Evolutionary conservation across 148 eudicot genomes (phyloP), one percentile per base, ranked within the genome.

Genomic region (Nepenthes gracilis): DNA sequence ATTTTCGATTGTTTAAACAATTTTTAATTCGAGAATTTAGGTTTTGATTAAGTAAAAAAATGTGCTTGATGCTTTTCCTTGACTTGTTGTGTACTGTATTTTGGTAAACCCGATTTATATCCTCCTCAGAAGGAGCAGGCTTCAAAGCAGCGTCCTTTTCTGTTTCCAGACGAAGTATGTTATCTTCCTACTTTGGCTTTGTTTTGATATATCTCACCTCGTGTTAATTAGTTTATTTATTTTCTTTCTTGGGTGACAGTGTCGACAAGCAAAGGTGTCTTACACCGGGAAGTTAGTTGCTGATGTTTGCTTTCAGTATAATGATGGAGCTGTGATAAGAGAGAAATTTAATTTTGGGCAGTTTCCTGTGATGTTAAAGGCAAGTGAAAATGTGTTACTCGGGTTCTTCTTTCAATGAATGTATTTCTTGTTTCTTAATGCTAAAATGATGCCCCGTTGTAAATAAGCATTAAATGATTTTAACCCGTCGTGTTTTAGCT

Each of bases 301-400:
- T 12, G 78, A 84, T 11, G 70, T 93, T 40, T 72, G 75, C 67
- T 79, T 88, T 65, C 94, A 85, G 67, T 88, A 77, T 48, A 69
- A 76, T 60, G 74, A 81, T 54, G 85, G 86, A 55, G 60, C 64
- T 35, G 57, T 58, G 43, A 67, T 84, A 7, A 71, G 80, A 67
- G 85, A 93, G 36, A 76, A 57, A 40, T 60, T 80, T 40, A 62
- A 67, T 64, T 75, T 93, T 69, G 96, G 98, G 38, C 80, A 72
- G 57, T 80, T 93, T 47, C 98, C 98, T 52, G 65, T 93, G 35
- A 88, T 93, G 98, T 67, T 93, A 57, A 88, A 77, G 98, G 98
- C 85, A 62, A 54, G 74, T 72, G 15, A 6, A 43, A 2, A 49
- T 38, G 55, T 33, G 14, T 47, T 70, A 35, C 40, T 11, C 34